A percentile compares a stretch with the other conserved stretches of the same genome.
Evolutionary conservation across 1,284 basidiomycete genomes (phyloP).

Genomic region (Tilletia indica): DNA sequence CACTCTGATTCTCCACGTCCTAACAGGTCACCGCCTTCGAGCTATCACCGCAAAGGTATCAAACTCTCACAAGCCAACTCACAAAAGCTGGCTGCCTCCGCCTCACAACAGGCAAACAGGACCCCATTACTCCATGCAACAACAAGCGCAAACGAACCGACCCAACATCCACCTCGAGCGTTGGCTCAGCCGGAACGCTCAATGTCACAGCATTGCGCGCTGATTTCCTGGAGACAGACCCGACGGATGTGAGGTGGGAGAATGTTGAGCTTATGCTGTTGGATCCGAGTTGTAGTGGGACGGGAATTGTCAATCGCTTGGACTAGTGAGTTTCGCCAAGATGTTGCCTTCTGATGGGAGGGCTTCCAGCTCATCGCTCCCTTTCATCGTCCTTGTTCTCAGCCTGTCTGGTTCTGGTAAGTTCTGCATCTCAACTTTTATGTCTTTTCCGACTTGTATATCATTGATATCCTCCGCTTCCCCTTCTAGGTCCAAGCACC

Average conservation of each 20-base stretch:
- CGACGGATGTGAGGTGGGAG: slow-evolving; percentile 21
- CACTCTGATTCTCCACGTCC: not conserved
- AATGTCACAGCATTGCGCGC: slow-evolving; percentile 35
- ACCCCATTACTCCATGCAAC: not conserved
- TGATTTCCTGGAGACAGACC: slow-evolving; percentile 45
- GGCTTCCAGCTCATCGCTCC: too few species aligned
- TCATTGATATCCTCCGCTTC: not conserved
- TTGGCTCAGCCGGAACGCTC: slow-evolving; percentile 3
- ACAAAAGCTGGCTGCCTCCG: slow-evolving; percentile 24
- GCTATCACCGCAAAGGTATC: slow-evolving; percentile 30
- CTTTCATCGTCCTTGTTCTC: not conserved
- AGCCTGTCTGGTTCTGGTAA: slow-evolving; percentile 7
- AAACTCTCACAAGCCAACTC: slow-evolving; percentile 32
- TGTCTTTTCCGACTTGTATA: not conserved
- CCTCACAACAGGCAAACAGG: not conserved
- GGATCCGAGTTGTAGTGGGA: slow-evolving; percentile 50
- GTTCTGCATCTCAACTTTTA: not conserved
- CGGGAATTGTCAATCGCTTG: slow-evolving; percentile 48
- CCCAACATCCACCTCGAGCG: not conserved
- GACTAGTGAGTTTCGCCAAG: slow-evolving; percentile 30
- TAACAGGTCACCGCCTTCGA: slow-evolving; percentile 42
- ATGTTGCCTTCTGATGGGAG: not conserved
- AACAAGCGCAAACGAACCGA: slow-evolving; percentile 1
- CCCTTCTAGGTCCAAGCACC: not conserved
- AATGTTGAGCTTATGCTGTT: slow-evolving; percentile 47